A percentile compares a stretch with the other conserved stretches of the same genome.
These are phyloP conservation scores for Pulveroboletus sp. DNA, from an alignment of 768 basidiomycete species.

Conservation along the genomic window DNA sequence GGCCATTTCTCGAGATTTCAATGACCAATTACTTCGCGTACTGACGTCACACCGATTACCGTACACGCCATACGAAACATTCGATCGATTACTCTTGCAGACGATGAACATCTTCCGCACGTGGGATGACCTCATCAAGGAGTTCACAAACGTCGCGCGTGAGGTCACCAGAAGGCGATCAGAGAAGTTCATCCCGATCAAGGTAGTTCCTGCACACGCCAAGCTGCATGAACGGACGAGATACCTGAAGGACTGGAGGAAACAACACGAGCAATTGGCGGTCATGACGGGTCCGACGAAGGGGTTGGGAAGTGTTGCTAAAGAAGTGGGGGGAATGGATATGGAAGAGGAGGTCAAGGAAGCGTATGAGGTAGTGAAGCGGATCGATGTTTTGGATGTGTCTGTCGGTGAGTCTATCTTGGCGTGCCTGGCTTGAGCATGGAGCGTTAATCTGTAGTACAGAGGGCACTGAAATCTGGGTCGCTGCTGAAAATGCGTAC, in stretches of 20 bases:
- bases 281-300: conserved; percentile 97
- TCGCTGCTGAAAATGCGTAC: conserved; percentile 94
- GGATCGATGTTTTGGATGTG: conserved; percentile 94
- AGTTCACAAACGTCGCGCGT: conserved; percentile 88
- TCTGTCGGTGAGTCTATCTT: conserved; percentile 65
- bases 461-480: conserved; percentile 99
- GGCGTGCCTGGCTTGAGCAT: background rate
- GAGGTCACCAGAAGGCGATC: conserved; percentile 87
- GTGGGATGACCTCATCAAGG: conserved; percentile 90
- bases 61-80: conserved; percentile 92
- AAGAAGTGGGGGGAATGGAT: conserved; percentile 86
- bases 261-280: conserved; percentile 95
- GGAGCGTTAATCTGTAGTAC: conserved; percentile 5
- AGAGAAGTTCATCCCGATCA: conserved; percentile 97
- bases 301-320: conserved; percentile 69
- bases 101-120: conserved; percentile 77
- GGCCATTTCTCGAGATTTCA: conserved; percentile 97
- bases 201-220: conserved; percentile 85
- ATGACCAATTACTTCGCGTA: conserved; percentile 89
- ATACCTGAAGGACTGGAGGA: conserved; percentile 89
- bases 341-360: conserved; percentile 98
- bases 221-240: conserved; percentile 85
- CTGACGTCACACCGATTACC: conserved; percentile 88
- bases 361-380: conserved; percentile 96
- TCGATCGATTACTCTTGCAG: conserved; percentile 79